Base-by-base conservation (phyloP, 2,329 filamentous ascomycete species). In the Zymoseptoria ardabiliae region DNA sequence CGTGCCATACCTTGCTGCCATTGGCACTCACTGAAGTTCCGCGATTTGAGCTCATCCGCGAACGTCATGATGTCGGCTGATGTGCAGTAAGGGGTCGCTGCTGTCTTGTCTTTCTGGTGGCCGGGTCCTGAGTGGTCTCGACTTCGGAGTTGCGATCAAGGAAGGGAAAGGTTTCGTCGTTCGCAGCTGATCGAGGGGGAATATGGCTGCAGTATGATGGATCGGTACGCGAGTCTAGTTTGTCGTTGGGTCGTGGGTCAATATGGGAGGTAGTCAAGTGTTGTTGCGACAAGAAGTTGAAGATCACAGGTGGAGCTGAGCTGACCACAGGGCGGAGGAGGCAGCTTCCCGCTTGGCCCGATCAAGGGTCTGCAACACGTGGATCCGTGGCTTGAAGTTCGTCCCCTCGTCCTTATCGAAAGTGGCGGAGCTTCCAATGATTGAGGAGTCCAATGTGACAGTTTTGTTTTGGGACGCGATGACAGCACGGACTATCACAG, bases 1-100 rank as follows among this genome's bases (percentile, higher is more conserved):
- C 17, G 48, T 21, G 45, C 22, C 9, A 10, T 49, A n/a, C 9
- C 28, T 25, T 25, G 21, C 23, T 13, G 22, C 53, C 41, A 35
- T 51, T 21, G 13, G 6, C 53, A 72, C 83, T 75, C 76, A 86
- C 84, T 86, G 78, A 86, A 87, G 76, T 87, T 87, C 72, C 84
- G 77, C 70, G 82, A 83, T 70, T 76, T 82, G 71, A 87, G 81
- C 73, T 86, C 84, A 63, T 86, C 84, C 57, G 79, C 76, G 64
- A 86, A 71, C 65, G 83, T 82, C 84, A 85, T 85, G 20, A 45
- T 65, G 65, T 53, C 50, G n/a, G 22, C 11, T n/a, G n/a, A 6
- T 23, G 11, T 45, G 13, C 17, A n/a, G 35, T n/a, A 7, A 5
- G 35, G 7, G 17, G 17, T 13, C 35, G 6, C 35, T 45, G 35